Evolutionary conservation across 164 flowering plant genomes (phyloP).

Genomic region (Magnolia sinica): DNA sequence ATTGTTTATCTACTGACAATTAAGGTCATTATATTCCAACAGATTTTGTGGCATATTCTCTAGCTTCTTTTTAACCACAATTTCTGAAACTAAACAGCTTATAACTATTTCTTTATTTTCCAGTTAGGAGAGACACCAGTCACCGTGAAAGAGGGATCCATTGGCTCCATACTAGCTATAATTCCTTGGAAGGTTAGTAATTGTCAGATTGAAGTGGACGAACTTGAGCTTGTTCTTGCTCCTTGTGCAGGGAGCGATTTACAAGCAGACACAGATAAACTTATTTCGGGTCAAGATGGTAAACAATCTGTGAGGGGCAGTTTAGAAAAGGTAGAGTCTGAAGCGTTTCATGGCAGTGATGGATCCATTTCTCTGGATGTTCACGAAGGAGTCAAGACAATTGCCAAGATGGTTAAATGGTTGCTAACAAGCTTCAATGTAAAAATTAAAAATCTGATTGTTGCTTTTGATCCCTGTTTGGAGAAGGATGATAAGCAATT

Average conservation of each 20-base stretch:
- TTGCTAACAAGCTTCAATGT: constrained; percentile 81
- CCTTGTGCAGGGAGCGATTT: constrained; percentile 27
- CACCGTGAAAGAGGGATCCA: constrained; percentile 77
- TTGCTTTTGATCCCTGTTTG: constrained; percentile 72
- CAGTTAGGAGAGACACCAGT: constrained; percentile 62
- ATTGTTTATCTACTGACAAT: background rate
- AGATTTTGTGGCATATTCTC: background rate
- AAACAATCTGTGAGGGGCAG: constrained; percentile 14
- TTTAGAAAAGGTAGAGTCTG: constrained; percentile 31
- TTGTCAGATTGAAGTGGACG: constrained; percentile 77
- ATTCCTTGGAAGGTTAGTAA: constrained; percentile 77
- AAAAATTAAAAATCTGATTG: constrained; percentile 59
- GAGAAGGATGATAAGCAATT: constrained; percentile 31
- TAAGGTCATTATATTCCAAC: background rate
- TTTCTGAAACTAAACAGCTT: background rate
- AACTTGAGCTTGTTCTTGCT: constrained; percentile 75
- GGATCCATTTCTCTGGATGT: constrained; percentile 44
- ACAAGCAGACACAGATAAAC: constrained; percentile 22
- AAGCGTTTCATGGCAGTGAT: constrained; percentile 21
- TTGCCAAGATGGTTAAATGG: constrained; percentile 90
- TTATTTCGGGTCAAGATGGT: constrained; percentile 23
- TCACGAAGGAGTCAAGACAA: constrained; percentile 89
- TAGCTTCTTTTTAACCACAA: background rate
- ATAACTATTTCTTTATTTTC: constrained; percentile 11
- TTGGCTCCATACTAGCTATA: constrained; percentile 58